Conservation (phyloP, 2,329 filamentous ascomycete genomes). For the Colletotrichum chrysophilum region DNA sequence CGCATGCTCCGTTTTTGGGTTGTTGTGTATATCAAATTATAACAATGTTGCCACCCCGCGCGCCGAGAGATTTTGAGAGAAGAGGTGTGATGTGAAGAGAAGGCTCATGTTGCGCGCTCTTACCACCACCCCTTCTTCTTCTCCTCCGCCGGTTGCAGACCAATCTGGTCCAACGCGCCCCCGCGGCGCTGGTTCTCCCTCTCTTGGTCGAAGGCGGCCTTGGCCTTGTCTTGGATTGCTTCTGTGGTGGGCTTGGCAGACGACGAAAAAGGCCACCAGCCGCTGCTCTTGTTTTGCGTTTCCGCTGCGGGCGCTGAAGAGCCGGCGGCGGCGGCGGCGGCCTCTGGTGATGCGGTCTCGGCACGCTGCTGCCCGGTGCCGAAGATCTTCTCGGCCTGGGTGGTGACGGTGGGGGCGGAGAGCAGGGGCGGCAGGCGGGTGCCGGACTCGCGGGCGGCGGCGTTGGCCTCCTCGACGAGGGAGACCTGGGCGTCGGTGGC, state of each 20-base stretch:
- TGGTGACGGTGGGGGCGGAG: slow-evolving; percentile 39
- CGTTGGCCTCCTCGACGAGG: slow-evolving; percentile 63
- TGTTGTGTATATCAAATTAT: slow-evolving; percentile 1
- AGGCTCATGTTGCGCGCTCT: neutral
- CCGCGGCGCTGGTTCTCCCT: slow-evolving; percentile 55
- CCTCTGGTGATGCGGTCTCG: neutral
- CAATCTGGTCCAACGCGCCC: slow-evolving; percentile 56
- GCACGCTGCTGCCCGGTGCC: slow-evolving; percentile 20
- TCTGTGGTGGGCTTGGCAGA: slow-evolving; percentile 31
- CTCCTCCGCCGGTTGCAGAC: slow-evolving; percentile 33
- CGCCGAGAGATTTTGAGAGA: neutral
- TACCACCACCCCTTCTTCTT: slow-evolving; percentile 54
- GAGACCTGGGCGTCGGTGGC: slow-evolving; percentile 61
- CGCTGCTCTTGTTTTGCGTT: slow-evolving; percentile 11
- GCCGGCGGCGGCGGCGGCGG: slow-evolving; percentile 24
- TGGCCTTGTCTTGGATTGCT: slow-evolving; percentile 42
- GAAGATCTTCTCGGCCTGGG: slow-evolving; percentile 19
- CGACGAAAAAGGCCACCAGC: slow-evolving; percentile 44
- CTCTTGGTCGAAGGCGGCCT: slow-evolving; percentile 52
- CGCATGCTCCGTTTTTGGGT: neutral
- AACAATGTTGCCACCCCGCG: neutral
- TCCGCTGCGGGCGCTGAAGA: slow-evolving; percentile 20
- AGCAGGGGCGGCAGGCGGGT: slow-evolving; percentile 57
- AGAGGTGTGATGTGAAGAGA: neutral
- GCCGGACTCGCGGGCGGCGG: slow-evolving; percentile 48